Percentiles rank a stretch among this genome's conserved stretches.
Evolutionary conservation across 2,329 filamentous ascomycete species (phyloP).

Genomic region (Thelonectria discophora): DNA sequence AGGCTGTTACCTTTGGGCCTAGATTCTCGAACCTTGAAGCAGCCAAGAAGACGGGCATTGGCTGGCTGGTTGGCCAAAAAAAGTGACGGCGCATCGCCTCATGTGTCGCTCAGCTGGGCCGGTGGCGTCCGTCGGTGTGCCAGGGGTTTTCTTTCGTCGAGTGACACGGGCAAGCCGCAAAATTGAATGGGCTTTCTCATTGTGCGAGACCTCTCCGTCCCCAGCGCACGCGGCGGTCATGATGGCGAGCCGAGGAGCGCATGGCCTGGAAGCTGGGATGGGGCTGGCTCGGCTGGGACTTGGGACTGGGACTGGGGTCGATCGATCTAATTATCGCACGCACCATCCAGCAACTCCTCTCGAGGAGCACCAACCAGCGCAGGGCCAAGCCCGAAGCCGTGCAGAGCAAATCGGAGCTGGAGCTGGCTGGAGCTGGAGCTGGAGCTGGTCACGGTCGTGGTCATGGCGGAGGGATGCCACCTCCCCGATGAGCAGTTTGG

Average conservation of each 20-base stretch:
- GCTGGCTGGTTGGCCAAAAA: conserved; percentile 26
- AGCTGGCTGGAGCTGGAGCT: background rate
- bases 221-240: background rate
- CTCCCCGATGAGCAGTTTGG: conserved; percentile 5
- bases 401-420: conserved; percentile 1
- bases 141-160: background rate
- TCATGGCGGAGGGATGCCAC: background rate
- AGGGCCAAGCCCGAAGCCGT: conserved; percentile 5
- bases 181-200: background rate
- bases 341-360: background rate
- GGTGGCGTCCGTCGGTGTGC: conserved; percentile 15
- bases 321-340: conserved; percentile 12
- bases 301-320: conserved; percentile 5
- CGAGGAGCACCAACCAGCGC: background rate
- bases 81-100: conserved; percentile 20
- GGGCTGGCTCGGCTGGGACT: conserved; percentile 7
- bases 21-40: conserved; percentile 37
- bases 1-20: conserved; percentile 8
- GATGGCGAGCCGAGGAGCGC: background rate
- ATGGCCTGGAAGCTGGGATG: background rate
- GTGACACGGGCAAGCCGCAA: background rate
- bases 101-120: conserved; percentile 22
- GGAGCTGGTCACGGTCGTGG: background rate
- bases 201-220: background rate
- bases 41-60: conserved; percentile 18